Evolutionary conservation across 768 basidiomycete species (phyloP).

Genomic region (Boletellus ananiceps): DNA sequence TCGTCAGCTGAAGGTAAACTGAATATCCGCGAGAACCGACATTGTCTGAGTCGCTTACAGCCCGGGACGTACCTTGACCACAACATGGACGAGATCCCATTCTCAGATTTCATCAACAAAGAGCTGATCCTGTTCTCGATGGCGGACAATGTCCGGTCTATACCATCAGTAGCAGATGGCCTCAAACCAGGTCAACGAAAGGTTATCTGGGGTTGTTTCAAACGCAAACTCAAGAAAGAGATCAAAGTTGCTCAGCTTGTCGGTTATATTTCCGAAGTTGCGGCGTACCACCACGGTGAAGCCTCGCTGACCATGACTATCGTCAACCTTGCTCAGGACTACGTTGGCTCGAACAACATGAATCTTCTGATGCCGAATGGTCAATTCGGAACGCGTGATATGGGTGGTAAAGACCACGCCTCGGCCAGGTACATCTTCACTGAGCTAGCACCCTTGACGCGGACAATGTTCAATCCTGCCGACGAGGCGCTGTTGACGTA

Average conservation of each 20-base stretch:
- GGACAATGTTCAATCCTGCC: constrained; percentile 70
- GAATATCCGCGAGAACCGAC: neutral
- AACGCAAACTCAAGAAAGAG: constrained; percentile 85
- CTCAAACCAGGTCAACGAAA: constrained; percentile 97
- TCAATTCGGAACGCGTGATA: constrained; percentile 91
- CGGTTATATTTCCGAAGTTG: constrained; percentile 91
- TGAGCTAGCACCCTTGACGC: constrained; percentile 64
- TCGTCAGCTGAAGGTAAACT: constrained; percentile 75
- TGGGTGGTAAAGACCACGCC: constrained; percentile 95
- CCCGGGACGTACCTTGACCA: constrained; percentile 95
- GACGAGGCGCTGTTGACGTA: constrained; percentile 86
- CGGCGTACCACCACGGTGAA: constrained; percentile 97
- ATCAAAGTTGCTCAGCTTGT: constrained; percentile 96
- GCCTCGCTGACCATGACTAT: constrained; percentile 83
- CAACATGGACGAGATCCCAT: constrained; percentile 77
- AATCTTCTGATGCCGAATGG: constrained; percentile 85
- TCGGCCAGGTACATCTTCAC: constrained; percentile 97
- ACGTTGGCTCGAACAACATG: constrained; percentile 93
- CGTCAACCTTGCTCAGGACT: constrained; percentile 90
- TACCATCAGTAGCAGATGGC: constrained; percentile 90
- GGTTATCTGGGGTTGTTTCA: constrained; percentile 95
- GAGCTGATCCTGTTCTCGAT: constrained; percentile 98
- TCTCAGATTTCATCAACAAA: constrained; percentile 95
- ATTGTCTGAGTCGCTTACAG: constrained; percentile 35
- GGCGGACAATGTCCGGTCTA: constrained; percentile 98